Evolutionary conservation across 805 yeast species (phyloP).

Genomic region (Metschnikowia vanudenii): DNA sequence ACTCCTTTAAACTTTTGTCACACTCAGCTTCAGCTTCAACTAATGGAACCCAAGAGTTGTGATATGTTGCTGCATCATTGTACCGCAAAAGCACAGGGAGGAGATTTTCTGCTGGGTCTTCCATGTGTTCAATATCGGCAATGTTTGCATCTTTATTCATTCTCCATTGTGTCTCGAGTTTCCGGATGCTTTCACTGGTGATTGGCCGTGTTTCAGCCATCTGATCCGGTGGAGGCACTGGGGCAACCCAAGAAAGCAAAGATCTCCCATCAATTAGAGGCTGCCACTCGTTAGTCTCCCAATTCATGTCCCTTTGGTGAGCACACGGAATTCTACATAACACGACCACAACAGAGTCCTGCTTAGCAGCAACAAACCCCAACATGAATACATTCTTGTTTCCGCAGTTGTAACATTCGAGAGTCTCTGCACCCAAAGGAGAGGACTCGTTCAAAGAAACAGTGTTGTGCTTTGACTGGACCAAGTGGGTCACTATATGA

Average conservation of each 20-base stretch:
- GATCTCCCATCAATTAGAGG: slow-evolving; percentile 77
- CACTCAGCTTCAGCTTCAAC: slow-evolving; percentile 79
- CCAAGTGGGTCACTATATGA: slow-evolving; percentile 84
- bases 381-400: slow-evolving; percentile 70
- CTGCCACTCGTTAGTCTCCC: slow-evolving; percentile 91
- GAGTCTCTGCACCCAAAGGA: slow-evolving; percentile 78
- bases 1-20: slow-evolving; percentile 70
- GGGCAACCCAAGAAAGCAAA: slow-evolving; percentile 79
- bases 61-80: slow-evolving; percentile 81
- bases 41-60: slow-evolving; percentile 79
- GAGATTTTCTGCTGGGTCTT: slow-evolving; percentile 45
- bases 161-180: slow-evolving; percentile 81
- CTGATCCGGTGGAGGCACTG: slow-evolving; percentile 65
- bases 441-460: slow-evolving; percentile 77
- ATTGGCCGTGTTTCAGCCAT: slow-evolving; percentile 53
- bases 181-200: slow-evolving; percentile 61
- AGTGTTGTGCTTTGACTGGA: slow-evolving; percentile 69
- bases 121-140: slow-evolving; percentile 55
- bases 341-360: slow-evolving; percentile 81
- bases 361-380: slow-evolving; percentile 85
- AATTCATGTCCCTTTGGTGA: slow-evolving; percentile 66
- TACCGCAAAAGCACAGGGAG: slow-evolving; percentile 75
- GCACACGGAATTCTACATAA: slow-evolving; percentile 89
- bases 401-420: slow-evolving; percentile 93
- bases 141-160: slow-evolving; percentile 67